phyloP scores from a whole-genome alignment of 306 rosid genomes.

The barrel medic (Medicago truncatula) region DNA sequence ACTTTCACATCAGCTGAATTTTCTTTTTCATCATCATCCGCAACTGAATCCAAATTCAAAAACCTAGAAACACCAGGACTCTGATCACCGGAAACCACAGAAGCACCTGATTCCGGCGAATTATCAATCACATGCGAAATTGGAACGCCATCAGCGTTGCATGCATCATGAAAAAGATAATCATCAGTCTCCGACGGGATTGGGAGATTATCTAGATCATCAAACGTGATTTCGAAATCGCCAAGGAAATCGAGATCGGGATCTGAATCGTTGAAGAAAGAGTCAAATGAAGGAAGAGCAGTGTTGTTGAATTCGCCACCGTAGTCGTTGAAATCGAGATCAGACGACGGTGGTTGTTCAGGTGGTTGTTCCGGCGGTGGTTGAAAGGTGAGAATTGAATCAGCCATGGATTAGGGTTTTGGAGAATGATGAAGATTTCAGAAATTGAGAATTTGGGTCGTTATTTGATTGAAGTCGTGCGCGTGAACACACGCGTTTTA shows the following conservation, averaged over 20 bases:
- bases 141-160: slow-evolving; percentile 36
- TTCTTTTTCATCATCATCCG: neutral
- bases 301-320: slow-evolving; percentile 52
- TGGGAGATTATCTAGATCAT: slow-evolving; percentile 59
- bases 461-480: slow-evolving; percentile 14
- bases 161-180: slow-evolving; percentile 55
- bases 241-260: slow-evolving; percentile 60
- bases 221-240: slow-evolving; percentile 74
- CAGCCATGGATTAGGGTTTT: slow-evolving; percentile 52
- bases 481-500: slow-evolving; percentile 32
- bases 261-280: slow-evolving; percentile 46
- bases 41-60: slow-evolving; percentile 54
- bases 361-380: neutral
- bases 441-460: neutral
- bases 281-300: slow-evolving; percentile 67
- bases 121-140: slow-evolving; percentile 5
- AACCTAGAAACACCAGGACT: slow-evolving; percentile 47
- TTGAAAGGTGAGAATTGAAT: slow-evolving; percentile 21
- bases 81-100: slow-evolving; percentile 44
- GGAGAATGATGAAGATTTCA: neutral
- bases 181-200: slow-evolving; percentile 69
- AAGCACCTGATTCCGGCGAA: slow-evolving; percentile 51
- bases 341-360: slow-evolving; percentile 11
- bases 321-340: slow-evolving; percentile 39
- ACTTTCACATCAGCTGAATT: neutral